Conservation (phyloP, 1,284 basidiomycete genomes). For the Golubevia pallescens region DNA sequence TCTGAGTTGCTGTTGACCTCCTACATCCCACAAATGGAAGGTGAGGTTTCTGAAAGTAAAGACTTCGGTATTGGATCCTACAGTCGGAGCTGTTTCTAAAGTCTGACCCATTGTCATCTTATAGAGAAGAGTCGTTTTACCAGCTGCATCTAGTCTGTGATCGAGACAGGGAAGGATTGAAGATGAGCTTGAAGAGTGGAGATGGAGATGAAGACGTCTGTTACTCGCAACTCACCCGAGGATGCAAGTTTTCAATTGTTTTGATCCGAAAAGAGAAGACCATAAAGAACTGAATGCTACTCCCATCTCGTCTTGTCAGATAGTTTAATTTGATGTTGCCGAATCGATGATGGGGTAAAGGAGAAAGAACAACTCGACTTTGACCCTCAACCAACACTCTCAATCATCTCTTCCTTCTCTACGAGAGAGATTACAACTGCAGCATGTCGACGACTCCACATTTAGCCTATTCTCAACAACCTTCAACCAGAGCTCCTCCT, state of each 20-base stretch:
- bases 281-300: conserved; percentile 57
- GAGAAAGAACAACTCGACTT: too few relatives aligned
- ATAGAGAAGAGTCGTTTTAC: conserved; percentile 59
- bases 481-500: conserved; percentile 27
- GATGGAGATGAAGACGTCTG: neutral
- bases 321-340: too few relatives aligned
- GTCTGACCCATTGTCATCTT: conserved; percentile 63
- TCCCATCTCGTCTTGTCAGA: conserved; percentile 27
- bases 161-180: neutral
- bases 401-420: too few relatives aligned
- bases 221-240: conserved; percentile 33
- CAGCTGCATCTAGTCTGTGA: conserved; percentile 40
- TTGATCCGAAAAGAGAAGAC: conserved; percentile 49
- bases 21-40: conserved; percentile 64
- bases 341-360: too few relatives aligned
- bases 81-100: conserved; percentile 64
- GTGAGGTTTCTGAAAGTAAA: conserved; percentile 64
- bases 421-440: too few relatives aligned
- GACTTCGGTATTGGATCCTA: conserved; percentile 59
- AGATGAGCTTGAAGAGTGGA: neutral
- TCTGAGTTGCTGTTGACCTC: conserved; percentile 61
- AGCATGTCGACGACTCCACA: too few relatives aligned
- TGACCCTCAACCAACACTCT: too few relatives aligned
- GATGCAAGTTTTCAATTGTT: conserved; percentile 60
- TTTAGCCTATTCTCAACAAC: neutral